Evolutionary conservation across 176 grass and related monocot species (phyloP), one percentile per base, ranked within the genome.

Genomic region (Oryza rufipogon): DNA sequence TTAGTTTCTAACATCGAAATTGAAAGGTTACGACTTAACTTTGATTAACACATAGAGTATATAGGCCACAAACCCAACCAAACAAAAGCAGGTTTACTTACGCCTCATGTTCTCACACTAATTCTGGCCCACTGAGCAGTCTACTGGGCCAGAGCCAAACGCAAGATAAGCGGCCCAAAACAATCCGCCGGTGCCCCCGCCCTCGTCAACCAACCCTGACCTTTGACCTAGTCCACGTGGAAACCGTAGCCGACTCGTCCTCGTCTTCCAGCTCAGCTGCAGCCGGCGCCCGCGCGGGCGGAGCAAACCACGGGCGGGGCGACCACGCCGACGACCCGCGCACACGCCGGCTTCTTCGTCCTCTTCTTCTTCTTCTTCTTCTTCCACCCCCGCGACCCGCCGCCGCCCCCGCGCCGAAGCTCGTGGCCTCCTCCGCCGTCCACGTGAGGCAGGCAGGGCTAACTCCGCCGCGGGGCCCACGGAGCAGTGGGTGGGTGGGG

Each of bases 401-500:
- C 5, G 56, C 48, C 14, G 48, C 47, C 47, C 16, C 0, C 51
- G 51, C 51, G 51, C 51, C 11, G 54, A 46, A 41, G 33, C 4
- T 51, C 72, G 79, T 54, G 76, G 7, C 39, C 39, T 41, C 79
- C 8, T 20, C 80, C 68, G 68, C 64, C 79, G 34, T 16, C 64
- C 64, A 49, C 64, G 48, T 45, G 13, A 71, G 19, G 47, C 12
- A 71, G 19, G 47, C 12, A 15, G 30, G 30, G 30, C 30, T 32
- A 32, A 49, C 47, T 13, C 12, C 47, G 56, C 56, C 56, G 56
- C 56, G 56, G 56, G 56, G 56, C 66, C 66, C 75, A 33, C 49
- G 56, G 54, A 15, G 28, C 30, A 76, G 8, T 84, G 64, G 56
- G 47, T 73, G 23, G 14, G 17, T 11, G 58, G 25, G 81, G 11